Conservation (phyloP, 306 rosid species). For the Ormosia semicastrata region DNA sequence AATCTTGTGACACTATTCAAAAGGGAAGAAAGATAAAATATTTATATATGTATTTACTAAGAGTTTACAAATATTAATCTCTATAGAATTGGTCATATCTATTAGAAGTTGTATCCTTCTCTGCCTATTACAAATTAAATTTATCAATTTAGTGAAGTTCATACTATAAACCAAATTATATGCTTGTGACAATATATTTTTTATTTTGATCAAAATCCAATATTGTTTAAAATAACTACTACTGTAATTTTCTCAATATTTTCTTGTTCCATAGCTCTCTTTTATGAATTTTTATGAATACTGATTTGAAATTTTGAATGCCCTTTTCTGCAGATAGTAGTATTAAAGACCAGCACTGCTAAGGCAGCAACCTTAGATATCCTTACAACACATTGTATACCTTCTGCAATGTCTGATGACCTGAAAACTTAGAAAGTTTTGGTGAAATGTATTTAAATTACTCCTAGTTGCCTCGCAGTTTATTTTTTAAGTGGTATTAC, state of each 20-base stretch:
- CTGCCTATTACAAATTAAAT: neutral
- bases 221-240: neutral
- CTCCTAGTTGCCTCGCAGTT: neutral
- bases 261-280: neutral
- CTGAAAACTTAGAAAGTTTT: slow-evolving; percentile 38
- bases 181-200: neutral
- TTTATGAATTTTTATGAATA: neutral
- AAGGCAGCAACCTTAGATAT: slow-evolving; percentile 67
- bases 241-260: neutral
- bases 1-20: neutral
- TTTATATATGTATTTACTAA: neutral
- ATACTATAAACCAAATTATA: neutral
- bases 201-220: neutral
- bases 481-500: neutral
- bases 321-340: slow-evolving; percentile 50
- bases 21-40: neutral
- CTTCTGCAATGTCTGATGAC: slow-evolving; percentile 73
- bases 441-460: slow-evolving; percentile 7
- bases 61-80: neutral
- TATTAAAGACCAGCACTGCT: slow-evolving; percentile 52
- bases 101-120: neutral
- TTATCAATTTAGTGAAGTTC: neutral
- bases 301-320: neutral
- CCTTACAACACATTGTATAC: slow-evolving; percentile 68
- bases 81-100: neutral